A percentile compares a stretch with the other conserved stretches of the same genome.
phyloP scores from a whole-genome alignment of 257 asterid species.

The Cinchona pubescens region DNA sequence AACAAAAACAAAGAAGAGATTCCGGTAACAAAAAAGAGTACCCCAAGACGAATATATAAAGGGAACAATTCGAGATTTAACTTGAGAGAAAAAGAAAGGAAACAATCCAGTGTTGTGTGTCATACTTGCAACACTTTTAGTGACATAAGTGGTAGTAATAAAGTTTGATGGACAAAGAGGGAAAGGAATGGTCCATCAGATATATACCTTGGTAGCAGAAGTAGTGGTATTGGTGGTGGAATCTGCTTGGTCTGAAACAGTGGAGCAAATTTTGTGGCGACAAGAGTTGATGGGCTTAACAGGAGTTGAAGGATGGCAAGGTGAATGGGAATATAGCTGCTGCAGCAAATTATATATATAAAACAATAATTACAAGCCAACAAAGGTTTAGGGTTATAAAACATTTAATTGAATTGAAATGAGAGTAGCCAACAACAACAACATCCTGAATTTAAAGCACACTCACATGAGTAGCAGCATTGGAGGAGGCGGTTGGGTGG shows the following conservation, averaged over 20 bases:
- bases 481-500: slow-evolving; percentile 24
- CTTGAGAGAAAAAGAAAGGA: too few species aligned
- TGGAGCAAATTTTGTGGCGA: slow-evolving; percentile 15
- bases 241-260: slow-evolving; percentile 32
- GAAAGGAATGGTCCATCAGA: slow-evolving; percentile 4
- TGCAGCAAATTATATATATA: background rate
- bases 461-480: slow-evolving; percentile 30
- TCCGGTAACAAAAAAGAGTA: too few species aligned
- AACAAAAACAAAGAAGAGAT: too few species aligned
- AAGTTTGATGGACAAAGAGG: background rate
- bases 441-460: slow-evolving; percentile 12
- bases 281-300: slow-evolving; percentile 5
- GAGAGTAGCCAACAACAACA: slow-evolving; percentile 11
- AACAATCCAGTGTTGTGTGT: too few species aligned
- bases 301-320: background rate
- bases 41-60: too few species aligned
- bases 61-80: too few species aligned
- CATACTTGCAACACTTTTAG: too few species aligned
- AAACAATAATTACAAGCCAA: background rate
- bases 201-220: slow-evolving; percentile 47
- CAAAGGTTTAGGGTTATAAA: background rate
- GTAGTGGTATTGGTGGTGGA: slow-evolving; percentile 39
- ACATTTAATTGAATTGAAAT: background rate
- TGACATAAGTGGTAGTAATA: too few species aligned
- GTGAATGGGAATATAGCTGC: slow-evolving; percentile 47